Percentiles rank a stretch among this genome's conserved stretches.
phyloP scores from a whole-genome alignment of 2,329 filamentous ascomycete species.

The Phyllosticta citriasiana region DNA sequence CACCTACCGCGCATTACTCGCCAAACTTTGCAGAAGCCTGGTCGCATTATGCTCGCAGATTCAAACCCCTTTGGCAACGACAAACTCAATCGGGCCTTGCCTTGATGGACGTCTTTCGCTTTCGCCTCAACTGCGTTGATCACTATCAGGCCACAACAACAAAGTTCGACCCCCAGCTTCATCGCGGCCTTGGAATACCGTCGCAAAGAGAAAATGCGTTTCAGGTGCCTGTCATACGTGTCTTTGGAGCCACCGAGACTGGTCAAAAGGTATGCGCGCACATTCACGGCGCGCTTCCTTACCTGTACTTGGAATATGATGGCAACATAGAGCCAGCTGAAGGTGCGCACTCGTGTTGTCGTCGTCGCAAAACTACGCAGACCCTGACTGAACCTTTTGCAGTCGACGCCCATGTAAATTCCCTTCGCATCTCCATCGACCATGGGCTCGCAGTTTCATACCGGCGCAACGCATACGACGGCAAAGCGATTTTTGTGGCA shows the following conservation, averaged over 20 bases:
- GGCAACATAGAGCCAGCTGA: constrained; percentile 57
- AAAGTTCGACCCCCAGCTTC: constrained; percentile 68
- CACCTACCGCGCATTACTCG: not conserved
- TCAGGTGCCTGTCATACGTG: constrained; percentile 73
- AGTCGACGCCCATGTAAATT: constrained; percentile 69
- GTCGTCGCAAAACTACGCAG: constrained; percentile 13
- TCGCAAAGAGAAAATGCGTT: constrained; percentile 54
- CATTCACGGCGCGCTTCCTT: constrained; percentile 90
- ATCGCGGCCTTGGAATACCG: constrained; percentile 48
- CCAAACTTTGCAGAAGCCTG: not conserved
- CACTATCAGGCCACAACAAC: constrained; percentile 78
- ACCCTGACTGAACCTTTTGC: constrained; percentile 9
- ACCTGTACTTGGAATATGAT: constrained; percentile 82
- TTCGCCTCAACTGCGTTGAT: constrained; percentile 92
- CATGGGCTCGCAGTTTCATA: constrained; percentile 82
- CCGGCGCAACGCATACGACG: constrained; percentile 61
- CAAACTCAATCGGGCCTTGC: not conserved
- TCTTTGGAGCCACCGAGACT: constrained; percentile 88
- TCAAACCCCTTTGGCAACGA: not conserved
- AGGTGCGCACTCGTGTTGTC: constrained; percentile 41
- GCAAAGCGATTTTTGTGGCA: constrained; percentile 66
- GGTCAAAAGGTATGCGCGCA: constrained; percentile 95
- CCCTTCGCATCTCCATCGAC: constrained; percentile 78
- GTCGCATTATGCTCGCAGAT: constrained; percentile 1
- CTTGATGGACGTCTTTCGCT: constrained; percentile 66